Evolutionary conservation across 1,284 basidiomycete species (phyloP).

Genomic region (Heterobasidion irregulare): DNA sequence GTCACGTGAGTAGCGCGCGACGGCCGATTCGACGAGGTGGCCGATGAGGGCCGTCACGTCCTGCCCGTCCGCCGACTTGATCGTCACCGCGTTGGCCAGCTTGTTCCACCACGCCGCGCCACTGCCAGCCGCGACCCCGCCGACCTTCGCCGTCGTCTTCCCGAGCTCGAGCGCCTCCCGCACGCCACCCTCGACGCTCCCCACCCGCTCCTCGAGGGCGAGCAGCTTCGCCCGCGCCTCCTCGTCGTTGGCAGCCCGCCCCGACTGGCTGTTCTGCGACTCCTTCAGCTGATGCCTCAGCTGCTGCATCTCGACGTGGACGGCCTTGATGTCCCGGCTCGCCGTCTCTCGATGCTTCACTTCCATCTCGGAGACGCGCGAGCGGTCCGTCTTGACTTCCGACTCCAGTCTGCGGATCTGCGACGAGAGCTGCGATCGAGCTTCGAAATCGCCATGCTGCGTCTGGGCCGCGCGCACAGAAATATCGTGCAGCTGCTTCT

Average conservation of each 20-base stretch:
- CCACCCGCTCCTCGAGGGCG: slow-evolving; percentile 54
- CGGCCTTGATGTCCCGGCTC: slow-evolving; percentile 34
- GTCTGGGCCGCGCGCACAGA: slow-evolving; percentile 44
- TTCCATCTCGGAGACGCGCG: slow-evolving; percentile 46
- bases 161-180: slow-evolving; percentile 63
- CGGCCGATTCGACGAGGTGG: slow-evolving; percentile 65
- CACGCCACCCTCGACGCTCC: slow-evolving; percentile 57
- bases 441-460: slow-evolving; percentile 40
- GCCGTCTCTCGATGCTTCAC: slow-evolving; percentile 33
- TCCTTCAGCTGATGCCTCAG: slow-evolving; percentile 38
- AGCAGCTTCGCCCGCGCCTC: slow-evolving; percentile 48
- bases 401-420: slow-evolving; percentile 48
- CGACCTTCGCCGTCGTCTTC: slow-evolving; percentile 37
- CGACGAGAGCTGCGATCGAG: slow-evolving; percentile 40
- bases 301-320: slow-evolving; percentile 48
- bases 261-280: too few species aligned
- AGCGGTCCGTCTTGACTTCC: slow-evolving; percentile 46
- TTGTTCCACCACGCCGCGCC: slow-evolving; percentile 54
- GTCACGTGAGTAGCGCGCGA: slow-evolving; percentile 19
- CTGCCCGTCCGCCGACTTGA: slow-evolving; percentile 70
- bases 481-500: slow-evolving; percentile 33
- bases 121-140: slow-evolving; percentile 20
- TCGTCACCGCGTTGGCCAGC: slow-evolving; percentile 40
- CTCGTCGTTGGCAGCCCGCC: slow-evolving; percentile 30
- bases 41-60: slow-evolving; percentile 68